phyloP scores from a whole-genome alignment of 495 filamentous ascomycete species.

The Aspergillus saccharolyticus region DNA sequence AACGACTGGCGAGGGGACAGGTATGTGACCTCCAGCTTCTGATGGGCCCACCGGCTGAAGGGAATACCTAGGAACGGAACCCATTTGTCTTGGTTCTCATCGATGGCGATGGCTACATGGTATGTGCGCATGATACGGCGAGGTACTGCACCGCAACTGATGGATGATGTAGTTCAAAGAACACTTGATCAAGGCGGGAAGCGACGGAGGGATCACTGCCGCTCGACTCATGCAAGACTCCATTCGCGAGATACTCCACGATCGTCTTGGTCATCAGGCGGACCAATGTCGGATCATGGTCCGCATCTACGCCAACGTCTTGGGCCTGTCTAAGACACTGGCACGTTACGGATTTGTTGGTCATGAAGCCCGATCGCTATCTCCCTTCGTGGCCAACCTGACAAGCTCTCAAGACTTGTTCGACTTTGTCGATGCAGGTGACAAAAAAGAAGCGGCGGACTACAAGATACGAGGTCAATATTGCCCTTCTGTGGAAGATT shows the following conservation, averaged over 20 bases:
- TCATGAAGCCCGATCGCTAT: conserved; percentile 47
- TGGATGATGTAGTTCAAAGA: conserved; percentile 46
- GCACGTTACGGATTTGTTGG: conserved; percentile 45
- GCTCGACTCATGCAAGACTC: conserved; percentile 49
- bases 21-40: conserved; percentile 20
- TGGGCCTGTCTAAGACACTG: conserved; percentile 47
- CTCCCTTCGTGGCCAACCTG: conserved; percentile 54
- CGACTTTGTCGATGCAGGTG: conserved; percentile 58
- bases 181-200: conserved; percentile 43
- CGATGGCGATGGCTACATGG: conserved; percentile 58
- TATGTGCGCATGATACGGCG: conserved; percentile 7
- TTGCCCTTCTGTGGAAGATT: background rate
- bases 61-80: conserved; percentile 41
- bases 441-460: conserved; percentile 56
- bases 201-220: conserved; percentile 53
- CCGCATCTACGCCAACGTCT: conserved; percentile 55
- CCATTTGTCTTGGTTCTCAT: conserved; percentile 57
- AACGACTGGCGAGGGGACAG: conserved; percentile 46
- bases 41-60: background rate
- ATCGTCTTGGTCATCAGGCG: conserved; percentile 42
- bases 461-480: conserved; percentile 53
- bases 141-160: background rate
- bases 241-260: conserved; percentile 40
- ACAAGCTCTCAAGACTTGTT: conserved; percentile 54
- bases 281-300: conserved; percentile 56